Base-by-base conservation (phyloP, 345 rosid species). In the Dipteronia dyeriana region DNA sequence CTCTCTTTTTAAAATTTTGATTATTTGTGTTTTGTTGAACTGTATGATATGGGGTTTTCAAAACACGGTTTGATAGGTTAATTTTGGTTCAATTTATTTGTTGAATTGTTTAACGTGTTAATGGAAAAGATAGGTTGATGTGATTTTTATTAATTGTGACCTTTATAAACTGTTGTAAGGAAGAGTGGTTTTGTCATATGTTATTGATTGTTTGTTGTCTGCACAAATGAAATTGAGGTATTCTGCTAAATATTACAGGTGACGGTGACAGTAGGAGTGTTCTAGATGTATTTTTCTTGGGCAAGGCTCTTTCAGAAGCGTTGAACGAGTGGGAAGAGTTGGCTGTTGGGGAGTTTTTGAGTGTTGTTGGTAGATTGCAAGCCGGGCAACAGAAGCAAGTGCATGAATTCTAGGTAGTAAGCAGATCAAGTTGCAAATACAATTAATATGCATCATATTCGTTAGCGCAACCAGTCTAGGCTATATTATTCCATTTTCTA, bases 211-310 rank as follows among this genome's bases (percentile, higher is more conserved):
- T 29, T 39, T 31, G 26, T 62, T 2, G 29, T 57, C 34, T 26
- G n/a, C 23, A 17, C 45, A 41, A 41, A 41, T 7, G 45, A 41
- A 2, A 41, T 7, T 47, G 54, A 78, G 68, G 60, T 78, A 31
- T 14, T 38, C 16, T 9, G 11, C 31, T 59, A 67, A 22, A 70
- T 75, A 45, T 49, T 76, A 81, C 76, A 95, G 98, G 91, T 76
- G 96, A 91, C 26, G 74, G 80, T 73, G 98, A 90, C n/a, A 91
- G 91, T 82, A 86, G 72, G 68, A 84, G 26, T 76, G 87, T 93
- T n/a, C 73, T 95, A 75, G 98, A 93, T 85, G 99, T 97, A 1
- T 95, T 95, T 84, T 95, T 93, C 90, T 80, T 95, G 85, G 98
- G 99, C 11, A 95, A 91, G 82, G 99, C 97, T 83, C 67, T 95